A percentile compares a stretch with the other conserved stretches of the same genome.
Evolutionary conservation across 352 stramenopile genomes (phyloP).

Genomic region (Phytophthora rubi): DNA sequence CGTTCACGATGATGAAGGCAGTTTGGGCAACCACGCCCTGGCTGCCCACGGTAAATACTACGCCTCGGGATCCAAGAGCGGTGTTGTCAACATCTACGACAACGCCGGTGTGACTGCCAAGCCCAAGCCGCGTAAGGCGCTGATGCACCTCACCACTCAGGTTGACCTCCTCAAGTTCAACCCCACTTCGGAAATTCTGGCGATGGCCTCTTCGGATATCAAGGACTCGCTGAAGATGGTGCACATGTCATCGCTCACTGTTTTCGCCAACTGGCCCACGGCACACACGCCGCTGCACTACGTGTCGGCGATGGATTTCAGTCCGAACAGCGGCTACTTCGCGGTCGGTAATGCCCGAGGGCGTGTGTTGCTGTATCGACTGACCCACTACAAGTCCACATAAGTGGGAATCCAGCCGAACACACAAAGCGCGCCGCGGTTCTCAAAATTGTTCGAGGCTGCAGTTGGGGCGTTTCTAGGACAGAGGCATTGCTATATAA

Average conservation of each 20-base stretch:
- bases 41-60: constrained; percentile 81
- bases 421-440: constrained; percentile 18
- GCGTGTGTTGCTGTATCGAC: constrained; percentile 96
- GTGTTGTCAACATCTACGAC: constrained; percentile 98
- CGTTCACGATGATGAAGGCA: constrained; percentile 87
- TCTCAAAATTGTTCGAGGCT: constrained; percentile 22
- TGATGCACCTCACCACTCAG: constrained; percentile 97
- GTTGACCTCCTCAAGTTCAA: constrained; percentile 94
- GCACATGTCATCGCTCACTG: constrained; percentile 93
- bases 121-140: constrained; percentile 89
- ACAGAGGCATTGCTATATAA: constrained; percentile 48
- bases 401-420: constrained; percentile 43
- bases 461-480: constrained; percentile 21
- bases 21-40: constrained; percentile 83
- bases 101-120: constrained; percentile 55
- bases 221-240: constrained; percentile 96
- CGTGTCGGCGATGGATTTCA: constrained; percentile 97
- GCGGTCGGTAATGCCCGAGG: constrained; percentile 97
- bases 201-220: constrained; percentile 91
- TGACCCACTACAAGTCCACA: constrained; percentile 94
- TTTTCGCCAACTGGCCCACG: constrained; percentile 99
- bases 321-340: constrained; percentile 93
- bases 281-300: constrained; percentile 96
- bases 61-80: constrained; percentile 95
- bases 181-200: constrained; percentile 93